Base-by-base conservation (phyloP, 2,329 filamentous ascomycete genomes). In the Microcyclospora pomicola region DNA sequence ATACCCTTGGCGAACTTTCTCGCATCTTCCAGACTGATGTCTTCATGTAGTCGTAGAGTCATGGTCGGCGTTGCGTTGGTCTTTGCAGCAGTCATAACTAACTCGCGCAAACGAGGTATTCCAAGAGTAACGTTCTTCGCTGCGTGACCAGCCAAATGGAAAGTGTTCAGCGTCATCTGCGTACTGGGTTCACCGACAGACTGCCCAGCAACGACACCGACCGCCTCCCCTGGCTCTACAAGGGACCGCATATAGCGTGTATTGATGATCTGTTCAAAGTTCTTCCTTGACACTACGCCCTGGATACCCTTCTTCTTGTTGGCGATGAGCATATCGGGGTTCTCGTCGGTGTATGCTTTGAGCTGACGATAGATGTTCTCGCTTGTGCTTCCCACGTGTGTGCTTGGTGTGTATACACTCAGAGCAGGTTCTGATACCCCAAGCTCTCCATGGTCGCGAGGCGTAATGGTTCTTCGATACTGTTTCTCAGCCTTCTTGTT, bases 161-260 rank as follows among this genome's bases (percentile, higher is more conserved):
- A 98, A 19, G 92, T 98, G 65, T 98, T 98, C 39, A 98, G 68
- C 6, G 92, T 98, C 92, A 98, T 98, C 61, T 98, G 91, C 9
- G 91, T 98, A 2, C 87, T 95, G 7, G 92, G 91, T 58, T 98
- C 92, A 56, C 91, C 91, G 31, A 98, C 79, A 27, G 88, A 96
- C 62, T 98, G 91, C 9, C 87, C 87, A 36, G 92, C 92, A 42
- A 98, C 84, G 45, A 98, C 92, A 48, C 91, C 91, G 16, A 98
- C 87, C 16, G 91, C 88, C 65, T 98, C 92, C 33, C 91, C 91
- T 19, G 91, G 85, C 52, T 98, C 88, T 15, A 95, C 82, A 7
- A 95, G 72, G 2, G 87, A 94, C 49, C 80, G 81, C 48, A 96
- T 71, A 55, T 96, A 98, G 59, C 96, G 94, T 56, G 92, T 78